phyloP scores from a whole-genome alignment of 2,329 filamentous ascomycete genomes.

The Periconia macrospinosa region DNA sequence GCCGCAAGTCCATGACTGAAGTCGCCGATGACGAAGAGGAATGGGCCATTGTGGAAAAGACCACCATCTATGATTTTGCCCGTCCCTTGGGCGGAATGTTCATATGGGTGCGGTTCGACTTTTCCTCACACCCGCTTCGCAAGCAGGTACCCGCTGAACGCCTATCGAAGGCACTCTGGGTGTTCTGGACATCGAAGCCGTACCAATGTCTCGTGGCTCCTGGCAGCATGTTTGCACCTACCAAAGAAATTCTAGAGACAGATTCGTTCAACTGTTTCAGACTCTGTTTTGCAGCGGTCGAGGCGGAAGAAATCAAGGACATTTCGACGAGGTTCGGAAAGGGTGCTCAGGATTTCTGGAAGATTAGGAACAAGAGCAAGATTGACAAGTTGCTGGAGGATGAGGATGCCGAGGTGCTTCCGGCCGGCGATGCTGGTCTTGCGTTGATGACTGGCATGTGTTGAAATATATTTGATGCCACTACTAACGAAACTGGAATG shows the following conservation, averaged over 20 bases:
- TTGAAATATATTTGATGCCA: background rate
- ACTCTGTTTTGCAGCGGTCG: conserved; percentile 82
- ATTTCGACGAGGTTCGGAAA: conserved; percentile 67
- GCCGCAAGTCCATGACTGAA: conserved; percentile 36
- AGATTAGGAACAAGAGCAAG: conserved; percentile 66
- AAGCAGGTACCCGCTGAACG: conserved; percentile 55
- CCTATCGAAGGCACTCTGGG: conserved; percentile 69
- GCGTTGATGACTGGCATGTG: conserved; percentile 37
- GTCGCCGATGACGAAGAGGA: conserved; percentile 54
- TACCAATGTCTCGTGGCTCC: conserved; percentile 71
- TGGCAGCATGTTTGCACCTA: conserved; percentile 74
- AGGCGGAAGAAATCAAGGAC: conserved; percentile 67
- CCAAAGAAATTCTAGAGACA: conserved; percentile 57
- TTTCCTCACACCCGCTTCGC: conserved; percentile 73
- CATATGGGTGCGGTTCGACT: conserved; percentile 75
- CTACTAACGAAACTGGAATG: too few relatives aligned
- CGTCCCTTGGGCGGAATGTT: conserved; percentile 93
- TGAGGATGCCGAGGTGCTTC: conserved; percentile 29
- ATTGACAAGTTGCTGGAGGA: conserved; percentile 65
- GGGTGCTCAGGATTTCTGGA: conserved; percentile 75
- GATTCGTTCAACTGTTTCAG: conserved; percentile 73
- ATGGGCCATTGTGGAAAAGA: conserved; percentile 77
- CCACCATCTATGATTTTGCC: conserved; percentile 71
- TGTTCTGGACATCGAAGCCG: conserved; percentile 69
- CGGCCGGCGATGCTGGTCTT: conserved; percentile 24